Evolutionary conservation across 305 asterid species (phyloP), one percentile per base, ranked within the genome.

Genomic region (Ilex paraguariensis): DNA sequence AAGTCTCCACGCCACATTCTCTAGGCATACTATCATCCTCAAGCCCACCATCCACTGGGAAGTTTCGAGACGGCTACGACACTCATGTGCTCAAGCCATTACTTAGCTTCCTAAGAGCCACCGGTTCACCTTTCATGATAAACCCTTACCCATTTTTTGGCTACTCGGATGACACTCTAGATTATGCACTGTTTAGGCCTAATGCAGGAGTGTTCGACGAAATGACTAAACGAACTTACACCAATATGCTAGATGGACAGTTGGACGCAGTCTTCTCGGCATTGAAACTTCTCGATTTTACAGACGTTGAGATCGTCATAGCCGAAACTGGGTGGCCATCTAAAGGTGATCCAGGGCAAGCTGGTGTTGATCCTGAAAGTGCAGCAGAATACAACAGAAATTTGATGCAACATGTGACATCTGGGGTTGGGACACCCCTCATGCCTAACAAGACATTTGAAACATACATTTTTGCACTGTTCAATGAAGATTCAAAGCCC

Each of bases 251-350:
- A 62, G 95, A 85, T 58, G 93, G 73, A 15, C 95, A 85, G 57
- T 51, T 87, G 55, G 95, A 87, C 54, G 93, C 93, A 17, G 81
- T 82, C 7, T 84, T 61, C 62, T 79, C 88, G 0, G 92, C 93
- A 11, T 74, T 87, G 59, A 71, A 68, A 56, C 79, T 67, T 50
- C 70, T 87, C 3, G 81, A 78, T 12, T 82, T 73, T 48, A 36
- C 59, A 3, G 87, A 85, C 13, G 57, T 87, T 0, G 84, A 81
- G 59, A 68, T 87, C 6, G 88, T 78, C n/a, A 83, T 87, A 54
- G 90, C 87, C 0, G 95, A 87, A 67, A 87, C 93, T 2, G 95
- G 95, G 6, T 87, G 95, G 95, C 93, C 95, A 2, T 82, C 87
- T 0, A 67, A 44, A 66, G 95, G 95, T 33, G 92, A 82, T 50